Evolutionary conservation across 495 filamentous ascomycete species (phyloP).

Genomic region (Annulohypoxylon bovei): DNA sequence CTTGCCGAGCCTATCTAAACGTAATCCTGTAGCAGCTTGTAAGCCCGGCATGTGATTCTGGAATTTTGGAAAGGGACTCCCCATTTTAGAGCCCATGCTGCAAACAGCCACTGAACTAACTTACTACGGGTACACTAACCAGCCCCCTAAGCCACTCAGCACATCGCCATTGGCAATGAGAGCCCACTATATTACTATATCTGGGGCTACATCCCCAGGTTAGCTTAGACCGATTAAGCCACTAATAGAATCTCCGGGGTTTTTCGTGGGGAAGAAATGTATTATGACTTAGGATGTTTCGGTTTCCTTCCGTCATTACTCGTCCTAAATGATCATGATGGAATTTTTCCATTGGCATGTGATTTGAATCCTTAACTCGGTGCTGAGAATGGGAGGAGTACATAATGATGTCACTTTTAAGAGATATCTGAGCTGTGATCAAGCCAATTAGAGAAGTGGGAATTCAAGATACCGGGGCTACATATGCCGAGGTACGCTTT

Average conservation of each 20-base stretch:
- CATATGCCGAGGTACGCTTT: constrained; percentile 29
- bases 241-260: constrained; percentile 28
- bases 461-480: constrained; percentile 16
- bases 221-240: neutral
- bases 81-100: constrained; percentile 20
- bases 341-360: constrained; percentile 21
- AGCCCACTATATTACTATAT: neutral
- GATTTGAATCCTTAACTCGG: constrained; percentile 20
- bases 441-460: constrained; percentile 17
- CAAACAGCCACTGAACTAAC: constrained; percentile 21
- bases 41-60: constrained; percentile 38
- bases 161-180: constrained; percentile 30
- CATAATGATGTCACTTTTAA: constrained; percentile 31
- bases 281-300: constrained; percentile 25
- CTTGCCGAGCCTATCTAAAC: constrained; percentile 28
- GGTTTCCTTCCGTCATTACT: constrained; percentile 22
- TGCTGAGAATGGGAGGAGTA: constrained; percentile 25
- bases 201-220: constrained; percentile 2
- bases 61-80: neutral
- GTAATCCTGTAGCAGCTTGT: constrained; percentile 16
- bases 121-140: constrained; percentile 13
- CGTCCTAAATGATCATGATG: neutral
- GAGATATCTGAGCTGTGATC: neutral
- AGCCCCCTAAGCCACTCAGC: constrained; percentile 29
- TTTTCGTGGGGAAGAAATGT: constrained; percentile 32